Conservation (phyloP, 1,284 basidiomycete genomes). For the Anthracocystis walkeri region DNA sequence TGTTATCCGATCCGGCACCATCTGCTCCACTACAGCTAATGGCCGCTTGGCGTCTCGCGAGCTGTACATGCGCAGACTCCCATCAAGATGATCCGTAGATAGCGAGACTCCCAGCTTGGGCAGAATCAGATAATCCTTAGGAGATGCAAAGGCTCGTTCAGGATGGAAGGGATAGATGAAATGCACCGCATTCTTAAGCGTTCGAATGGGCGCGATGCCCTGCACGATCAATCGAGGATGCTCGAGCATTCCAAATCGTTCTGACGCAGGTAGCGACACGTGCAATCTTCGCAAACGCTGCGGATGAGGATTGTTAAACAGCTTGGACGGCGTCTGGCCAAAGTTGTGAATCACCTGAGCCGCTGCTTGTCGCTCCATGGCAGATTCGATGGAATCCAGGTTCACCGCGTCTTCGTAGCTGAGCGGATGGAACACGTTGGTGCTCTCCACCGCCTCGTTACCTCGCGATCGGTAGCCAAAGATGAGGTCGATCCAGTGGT, state of each 20-base stretch:
- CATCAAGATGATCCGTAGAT: constrained; percentile 75
- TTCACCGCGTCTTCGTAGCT: constrained; percentile 81
- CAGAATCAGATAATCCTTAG: constrained; percentile 75
- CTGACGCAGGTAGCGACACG: constrained; percentile 19
- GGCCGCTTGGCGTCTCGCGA: constrained; percentile 71
- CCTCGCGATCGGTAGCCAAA: constrained; percentile 66
- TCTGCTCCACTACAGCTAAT: constrained; percentile 74
- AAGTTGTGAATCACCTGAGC: constrained; percentile 96
- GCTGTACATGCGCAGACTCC: constrained; percentile 73
- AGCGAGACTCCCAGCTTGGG: constrained; percentile 76
- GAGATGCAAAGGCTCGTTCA: constrained; percentile 77
- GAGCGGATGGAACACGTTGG: constrained; percentile 92
- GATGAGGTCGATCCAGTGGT: constrained; percentile 88
- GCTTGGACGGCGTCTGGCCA: constrained; percentile 70
- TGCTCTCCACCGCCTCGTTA: constrained; percentile 72
- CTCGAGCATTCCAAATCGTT: constrained; percentile 80
- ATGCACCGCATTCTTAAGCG: constrained; percentile 71
- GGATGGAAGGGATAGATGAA: constrained; percentile 75
- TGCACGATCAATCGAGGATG: constrained; percentile 72
- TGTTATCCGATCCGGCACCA: constrained; percentile 39
- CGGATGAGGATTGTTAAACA: constrained; percentile 88
- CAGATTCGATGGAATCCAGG: constrained; percentile 80
- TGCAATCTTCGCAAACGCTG: constrained; percentile 73
- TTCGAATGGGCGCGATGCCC: constrained; percentile 43
- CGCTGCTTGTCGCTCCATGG: constrained; percentile 87